Percentiles rank a stretch among this genome's conserved stretches.
These are phyloP conservation scores for Petrea volubilis DNA, from an alignment of 257 asterid genomes.

Conservation along the genomic window DNA sequence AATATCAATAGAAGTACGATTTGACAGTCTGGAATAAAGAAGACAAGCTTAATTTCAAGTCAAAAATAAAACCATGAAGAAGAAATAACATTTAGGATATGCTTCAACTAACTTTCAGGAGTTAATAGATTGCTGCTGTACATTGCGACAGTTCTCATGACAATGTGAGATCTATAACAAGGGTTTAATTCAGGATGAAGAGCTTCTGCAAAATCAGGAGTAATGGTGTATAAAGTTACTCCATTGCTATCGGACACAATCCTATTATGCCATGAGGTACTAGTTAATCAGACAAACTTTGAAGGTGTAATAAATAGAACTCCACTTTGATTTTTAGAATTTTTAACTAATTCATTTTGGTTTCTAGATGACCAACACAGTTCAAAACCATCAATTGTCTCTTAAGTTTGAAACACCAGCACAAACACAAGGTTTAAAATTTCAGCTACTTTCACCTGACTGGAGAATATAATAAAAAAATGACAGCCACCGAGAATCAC, in stretches of 20 bases:
- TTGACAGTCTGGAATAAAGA: neutral
- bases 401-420: slow-evolving; percentile 10
- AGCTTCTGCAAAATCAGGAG: neutral
- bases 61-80: neutral
- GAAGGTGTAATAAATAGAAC: neutral
- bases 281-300: neutral
- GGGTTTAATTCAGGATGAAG: neutral
- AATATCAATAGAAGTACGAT: neutral
- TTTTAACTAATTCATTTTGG: neutral
- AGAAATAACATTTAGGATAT: neutral
- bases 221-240: no score
- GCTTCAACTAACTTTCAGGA: neutral
- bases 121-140: neutral
- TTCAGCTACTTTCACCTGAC: neutral
- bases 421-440: neutral
- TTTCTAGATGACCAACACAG: no score
- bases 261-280: neutral
- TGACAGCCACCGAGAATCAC: neutral
- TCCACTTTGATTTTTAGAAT: neutral
- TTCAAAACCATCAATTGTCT: neutral
- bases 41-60: neutral
- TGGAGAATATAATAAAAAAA: neutral
- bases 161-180: neutral
- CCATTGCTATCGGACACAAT: no score
- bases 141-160: neutral